Evolutionary conservation across 257 asterid species (phyloP).

Genomic region (Prunella vulgaris): DNA sequence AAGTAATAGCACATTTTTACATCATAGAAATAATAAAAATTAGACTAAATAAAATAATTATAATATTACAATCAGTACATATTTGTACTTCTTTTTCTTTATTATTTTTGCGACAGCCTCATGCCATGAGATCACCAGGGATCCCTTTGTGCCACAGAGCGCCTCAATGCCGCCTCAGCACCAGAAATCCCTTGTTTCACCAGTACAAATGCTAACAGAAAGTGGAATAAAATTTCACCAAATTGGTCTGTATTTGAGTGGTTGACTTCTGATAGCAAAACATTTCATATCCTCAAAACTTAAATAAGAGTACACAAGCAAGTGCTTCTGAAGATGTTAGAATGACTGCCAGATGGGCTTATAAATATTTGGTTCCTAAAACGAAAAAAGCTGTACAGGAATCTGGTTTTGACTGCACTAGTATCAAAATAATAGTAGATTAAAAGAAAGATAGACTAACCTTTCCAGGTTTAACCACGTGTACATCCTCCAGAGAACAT

Average conservation of each 20-base stretch:
- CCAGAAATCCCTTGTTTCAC: neutral
- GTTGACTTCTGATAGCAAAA: conserved; percentile 5
- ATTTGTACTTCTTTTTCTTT: neutral
- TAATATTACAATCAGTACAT: neutral
- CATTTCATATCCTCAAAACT: neutral
- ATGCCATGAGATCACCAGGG: neutral
- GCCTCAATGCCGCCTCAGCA: neutral
- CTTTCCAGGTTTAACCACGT: conserved; percentile 67
- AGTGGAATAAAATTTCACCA: neutral
- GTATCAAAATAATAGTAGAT: conserved; percentile 8
- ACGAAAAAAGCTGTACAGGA: neutral
- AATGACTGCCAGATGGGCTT: neutral
- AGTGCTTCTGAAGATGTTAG: neutral
- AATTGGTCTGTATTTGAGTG: neutral
- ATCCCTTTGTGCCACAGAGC: neutral
- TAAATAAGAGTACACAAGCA: neutral
- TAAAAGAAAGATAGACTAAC: conserved; percentile 37
- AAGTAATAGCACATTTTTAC: neutral
- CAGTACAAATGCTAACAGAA: neutral
- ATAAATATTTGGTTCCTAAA: neutral
- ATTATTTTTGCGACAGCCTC: neutral
- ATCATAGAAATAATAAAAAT: neutral
- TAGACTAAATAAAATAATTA: neutral
- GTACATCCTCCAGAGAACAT: conserved; percentile 78
- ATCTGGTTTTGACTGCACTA: conserved; percentile 2